Evolutionary conservation across 352 stramenopile genomes (phyloP).

Genomic region (Albugo laibachii): DNA sequence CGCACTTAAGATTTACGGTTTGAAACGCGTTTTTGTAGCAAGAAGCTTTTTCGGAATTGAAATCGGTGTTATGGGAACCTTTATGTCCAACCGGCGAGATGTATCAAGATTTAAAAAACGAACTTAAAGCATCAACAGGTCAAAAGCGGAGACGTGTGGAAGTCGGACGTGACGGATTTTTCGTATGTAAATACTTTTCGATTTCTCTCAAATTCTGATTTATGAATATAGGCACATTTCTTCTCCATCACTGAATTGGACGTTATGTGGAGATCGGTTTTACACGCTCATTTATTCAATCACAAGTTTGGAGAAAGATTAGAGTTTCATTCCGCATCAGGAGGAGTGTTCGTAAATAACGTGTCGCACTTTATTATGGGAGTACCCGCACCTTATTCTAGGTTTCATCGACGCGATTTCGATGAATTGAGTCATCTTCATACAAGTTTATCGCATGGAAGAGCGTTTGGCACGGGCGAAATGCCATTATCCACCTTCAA

Average conservation of each 20-base stretch:
- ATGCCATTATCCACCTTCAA: slow-evolving; percentile 26
- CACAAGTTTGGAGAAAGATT: slow-evolving; percentile 31
- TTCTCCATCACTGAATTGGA: slow-evolving; percentile 31
- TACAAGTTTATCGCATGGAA: slow-evolving; percentile 14
- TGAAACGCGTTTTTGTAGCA: slow-evolving; percentile 3
- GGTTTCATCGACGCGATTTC: slow-evolving; percentile 41
- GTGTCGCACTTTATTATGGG: neutral
- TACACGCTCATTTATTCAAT: slow-evolving; percentile 44
- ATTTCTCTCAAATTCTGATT: neutral
- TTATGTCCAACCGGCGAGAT: neutral
- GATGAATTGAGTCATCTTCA: slow-evolving; percentile 66
- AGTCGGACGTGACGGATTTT: slow-evolving; percentile 9
- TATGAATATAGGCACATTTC: slow-evolving; percentile 19
- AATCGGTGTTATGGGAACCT: slow-evolving; percentile 1
- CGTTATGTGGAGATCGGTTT: slow-evolving; percentile 35
- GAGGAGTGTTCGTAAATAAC: slow-evolving; percentile 18
- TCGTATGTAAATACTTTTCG: slow-evolving; percentile 9
- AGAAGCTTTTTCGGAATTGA: slow-evolving; percentile 11
- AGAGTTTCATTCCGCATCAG: slow-evolving; percentile 35
- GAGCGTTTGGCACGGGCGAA: slow-evolving; percentile 13
- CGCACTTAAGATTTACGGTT: slow-evolving; percentile 1
- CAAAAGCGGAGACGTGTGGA: neutral
- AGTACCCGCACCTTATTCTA: slow-evolving; percentile 4
- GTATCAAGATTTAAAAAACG: neutral
- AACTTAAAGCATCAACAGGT: neutral